phyloP scores from a whole-genome alignment of 768 basidiomycete species.

The Tremella fuciformis region DNA sequence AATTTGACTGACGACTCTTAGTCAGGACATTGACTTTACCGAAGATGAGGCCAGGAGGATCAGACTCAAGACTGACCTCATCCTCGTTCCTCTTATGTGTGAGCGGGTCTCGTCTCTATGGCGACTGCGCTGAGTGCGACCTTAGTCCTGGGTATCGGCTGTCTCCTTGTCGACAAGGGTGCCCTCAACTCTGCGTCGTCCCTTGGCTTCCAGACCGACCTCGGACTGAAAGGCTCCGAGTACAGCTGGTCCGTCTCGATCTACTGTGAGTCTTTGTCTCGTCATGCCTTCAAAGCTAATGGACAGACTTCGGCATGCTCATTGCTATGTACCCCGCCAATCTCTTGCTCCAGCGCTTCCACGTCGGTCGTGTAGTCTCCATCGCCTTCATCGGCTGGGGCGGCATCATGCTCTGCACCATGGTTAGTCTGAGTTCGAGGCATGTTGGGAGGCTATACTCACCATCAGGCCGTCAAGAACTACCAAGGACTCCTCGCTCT shows the following conservation, averaged over 20 bases:
- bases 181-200: slow-evolving; percentile 1
- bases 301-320: background rate
- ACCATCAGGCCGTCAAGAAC: slow-evolving; percentile 2
- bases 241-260: slow-evolving; percentile 7
- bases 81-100: slow-evolving; percentile 4
- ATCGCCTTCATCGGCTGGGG: slow-evolving; percentile 1
- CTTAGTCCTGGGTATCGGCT: slow-evolving; percentile 4
- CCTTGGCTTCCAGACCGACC: background rate
- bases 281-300: background rate
- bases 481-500: slow-evolving; percentile 3
- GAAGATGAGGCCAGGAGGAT: background rate
- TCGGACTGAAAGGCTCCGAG: slow-evolving; percentile 2
- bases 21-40: slow-evolving; percentile 3
- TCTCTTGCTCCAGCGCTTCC: background rate
- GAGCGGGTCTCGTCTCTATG: background rate
- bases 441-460: background rate
- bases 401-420: slow-evolving; percentile 4
- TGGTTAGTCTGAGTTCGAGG: background rate
- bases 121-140: background rate
- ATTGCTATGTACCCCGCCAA: background rate
- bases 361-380: background rate
- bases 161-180: slow-evolving; percentile 2
- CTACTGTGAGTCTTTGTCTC: background rate
- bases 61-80: background rate
- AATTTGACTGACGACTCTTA: background rate